These are phyloP conservation scores for Vigna angularis DNA, from an alignment of 306 rosid genomes.

Conservation along the genomic window DNA sequence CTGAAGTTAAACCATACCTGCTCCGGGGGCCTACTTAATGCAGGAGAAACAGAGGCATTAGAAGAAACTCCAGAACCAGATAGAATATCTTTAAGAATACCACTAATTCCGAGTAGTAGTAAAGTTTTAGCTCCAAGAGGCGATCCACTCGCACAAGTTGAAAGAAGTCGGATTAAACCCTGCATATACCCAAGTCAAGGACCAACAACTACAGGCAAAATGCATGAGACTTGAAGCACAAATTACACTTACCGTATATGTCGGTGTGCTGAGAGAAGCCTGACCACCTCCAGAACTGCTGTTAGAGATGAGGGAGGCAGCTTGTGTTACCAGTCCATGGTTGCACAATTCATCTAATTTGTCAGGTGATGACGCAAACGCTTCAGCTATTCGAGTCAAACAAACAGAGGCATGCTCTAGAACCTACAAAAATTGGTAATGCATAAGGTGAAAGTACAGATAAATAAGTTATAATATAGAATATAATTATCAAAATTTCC, in stretches of 20 bases:
- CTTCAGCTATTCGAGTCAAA: slow-evolving; percentile 98
- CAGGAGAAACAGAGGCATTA: slow-evolving; percentile 85
- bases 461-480: background rate
- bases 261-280: slow-evolving; percentile 91
- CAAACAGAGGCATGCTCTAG: slow-evolving; percentile 99
- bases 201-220: slow-evolving; percentile 14
- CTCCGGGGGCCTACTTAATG: slow-evolving; percentile 86
- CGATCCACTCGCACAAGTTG: slow-evolving; percentile 99
- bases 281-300: slow-evolving; percentile 98
- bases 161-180: slow-evolving; percentile 97
- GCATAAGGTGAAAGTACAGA: slow-evolving; percentile 17
- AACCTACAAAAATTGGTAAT: slow-evolving; percentile 61
- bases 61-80: slow-evolving; percentile 88
- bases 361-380: slow-evolving; percentile 93
- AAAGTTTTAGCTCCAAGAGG: slow-evolving; percentile 92
- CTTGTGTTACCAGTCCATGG: slow-evolving; percentile 94
- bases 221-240: slow-evolving; percentile 19
- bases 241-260: slow-evolving; percentile 77
- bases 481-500: background rate
- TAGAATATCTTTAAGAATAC: slow-evolving; percentile 89
- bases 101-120: slow-evolving; percentile 91
- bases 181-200: slow-evolving; percentile 56
- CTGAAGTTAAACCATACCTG: slow-evolving; percentile 63
- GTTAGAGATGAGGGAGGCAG: slow-evolving; percentile 92
- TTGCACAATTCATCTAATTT: slow-evolving; percentile 92